phyloP scores from a whole-genome alignment of 768 basidiomycete species.

The Boletus rex-veris region DNA sequence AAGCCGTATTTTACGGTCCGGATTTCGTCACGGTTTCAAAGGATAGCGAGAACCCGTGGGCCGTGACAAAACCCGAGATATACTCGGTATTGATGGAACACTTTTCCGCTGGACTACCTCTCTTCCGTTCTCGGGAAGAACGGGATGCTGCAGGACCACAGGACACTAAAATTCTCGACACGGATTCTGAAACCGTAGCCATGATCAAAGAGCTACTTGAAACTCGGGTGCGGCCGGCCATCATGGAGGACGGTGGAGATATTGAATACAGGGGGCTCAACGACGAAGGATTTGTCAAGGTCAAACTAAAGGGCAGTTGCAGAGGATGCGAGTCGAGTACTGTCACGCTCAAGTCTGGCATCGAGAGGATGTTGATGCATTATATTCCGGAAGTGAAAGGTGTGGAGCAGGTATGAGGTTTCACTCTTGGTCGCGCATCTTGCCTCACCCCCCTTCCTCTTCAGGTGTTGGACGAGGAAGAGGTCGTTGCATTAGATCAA shows the following conservation, averaged over 20 bases:
- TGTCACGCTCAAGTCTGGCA: conserved; percentile 94
- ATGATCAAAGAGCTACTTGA: conserved; percentile 99
- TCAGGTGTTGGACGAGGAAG: conserved; percentile 88
- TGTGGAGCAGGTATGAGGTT: conserved; percentile 67
- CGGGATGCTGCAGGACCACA: conserved; percentile 81
- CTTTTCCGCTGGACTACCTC: conserved; percentile 85
- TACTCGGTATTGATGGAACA: conserved; percentile 96
- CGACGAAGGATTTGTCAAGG: conserved; percentile 76
- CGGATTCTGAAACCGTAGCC: conserved; percentile 93
- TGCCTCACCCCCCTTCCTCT: conserved; percentile 5
- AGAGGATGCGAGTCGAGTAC: conserved; percentile 92
- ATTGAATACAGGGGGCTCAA: conserved; percentile 93
- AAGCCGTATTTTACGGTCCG: conserved; percentile 89
- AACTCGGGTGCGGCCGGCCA: conserved; percentile 91
- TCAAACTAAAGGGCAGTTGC: conserved; percentile 96
- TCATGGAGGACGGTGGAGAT: conserved; percentile 99
- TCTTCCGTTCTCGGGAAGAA: conserved; percentile 84
- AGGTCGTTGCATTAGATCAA: conserved; percentile 80
- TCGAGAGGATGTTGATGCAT: conserved; percentile 99
- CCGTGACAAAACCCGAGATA: conserved; percentile 92
- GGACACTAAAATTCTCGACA: conserved; percentile 90
- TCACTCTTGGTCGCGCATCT: not conserved
- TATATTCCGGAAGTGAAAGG: conserved; percentile 96
- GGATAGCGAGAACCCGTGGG: conserved; percentile 80
- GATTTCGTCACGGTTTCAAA: conserved; percentile 98